A percentile compares a stretch with the other conserved stretches of the same genome.
Conservation (phyloP, 495 filamentous ascomycete genomes). For the Podospora pseudocomata region DNA sequence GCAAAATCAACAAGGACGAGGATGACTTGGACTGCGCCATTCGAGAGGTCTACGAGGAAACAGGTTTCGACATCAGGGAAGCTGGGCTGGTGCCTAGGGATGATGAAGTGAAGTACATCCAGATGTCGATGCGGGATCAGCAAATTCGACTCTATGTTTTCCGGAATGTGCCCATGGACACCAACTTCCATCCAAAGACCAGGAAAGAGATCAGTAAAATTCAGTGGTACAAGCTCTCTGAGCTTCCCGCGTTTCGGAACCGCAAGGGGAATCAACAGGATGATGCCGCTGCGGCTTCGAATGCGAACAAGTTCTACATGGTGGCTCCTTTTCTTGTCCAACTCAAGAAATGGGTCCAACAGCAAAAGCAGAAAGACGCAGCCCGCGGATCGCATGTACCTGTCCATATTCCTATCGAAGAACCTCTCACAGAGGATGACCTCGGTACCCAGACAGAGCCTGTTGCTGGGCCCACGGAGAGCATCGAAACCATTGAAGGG, state of each 20-base stretch:
- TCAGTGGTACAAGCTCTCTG: conserved; percentile 83
- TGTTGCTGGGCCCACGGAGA: conserved; percentile 12
- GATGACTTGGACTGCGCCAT: conserved; percentile 87
- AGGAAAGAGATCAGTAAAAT: conserved; percentile 97
- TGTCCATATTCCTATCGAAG: conserved; percentile 30
- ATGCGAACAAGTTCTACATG: conserved; percentile 93
- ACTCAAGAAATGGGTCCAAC: conserved; percentile 84
- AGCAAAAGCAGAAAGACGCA: conserved; percentile 68
- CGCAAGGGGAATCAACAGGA: conserved; percentile 47
- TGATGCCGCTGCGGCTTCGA: conserved; percentile 51
- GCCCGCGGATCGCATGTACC: conserved; percentile 35
- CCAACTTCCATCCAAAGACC: conserved; percentile 81
- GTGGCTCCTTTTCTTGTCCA: conserved; percentile 86
- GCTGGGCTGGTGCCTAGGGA: conserved; percentile 69
- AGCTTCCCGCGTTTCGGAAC: conserved; percentile 78
- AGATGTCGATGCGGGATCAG: conserved; percentile 86
- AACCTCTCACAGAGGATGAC: conserved; percentile 43
- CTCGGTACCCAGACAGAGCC: conserved; percentile 31
- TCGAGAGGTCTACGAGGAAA: conserved; percentile 93
- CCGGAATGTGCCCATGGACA: conserved; percentile 78
- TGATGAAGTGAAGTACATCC: conserved; percentile 70
- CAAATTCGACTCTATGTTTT: conserved; percentile 90
- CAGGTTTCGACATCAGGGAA: conserved; percentile 73
- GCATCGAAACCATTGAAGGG: conserved; percentile 47
- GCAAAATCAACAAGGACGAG: conserved; percentile 97